Base-by-base conservation (phyloP, 371 early-diverging fungal species). In the Encephalitozoon intestinalis region DNA sequence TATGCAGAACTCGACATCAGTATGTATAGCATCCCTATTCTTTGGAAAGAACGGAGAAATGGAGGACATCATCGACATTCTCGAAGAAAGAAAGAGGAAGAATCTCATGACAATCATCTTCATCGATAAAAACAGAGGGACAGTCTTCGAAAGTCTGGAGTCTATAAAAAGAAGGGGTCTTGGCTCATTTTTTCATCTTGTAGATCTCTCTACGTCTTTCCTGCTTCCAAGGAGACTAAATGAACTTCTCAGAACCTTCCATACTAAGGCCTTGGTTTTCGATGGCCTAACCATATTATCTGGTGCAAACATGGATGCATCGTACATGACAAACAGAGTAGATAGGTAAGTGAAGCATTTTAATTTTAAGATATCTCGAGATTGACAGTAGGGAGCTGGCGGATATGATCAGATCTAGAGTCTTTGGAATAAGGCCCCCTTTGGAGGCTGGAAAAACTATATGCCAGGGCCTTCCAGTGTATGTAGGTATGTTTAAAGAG, bases 261-360 rank as follows among this genome's bases (percentile, higher is more conserved):
- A 81, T 66, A 37, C 52, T 28, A 81, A 81, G 69, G 25, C 71
- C 1, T 71, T 49, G 52, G 50, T 79, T 5, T 81, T 81, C 52
- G 79, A 81, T 67, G 67, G 75, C 50, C 7, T 46, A 12, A 49
- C 68, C 21, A 64, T 79, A 49, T 2, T 81, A 6, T 58, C 79
- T 12, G 81, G 81, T 12, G 81, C 81, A 26, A 81, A 81, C 67
- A 49, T 81, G 11, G 66, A 75, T 31, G 51, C 52, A 15, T 44
- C 40, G 26, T 81, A 81, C 51, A 78, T 78, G 63, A 39, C 8
- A 23, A 70, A 66, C 34, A 70, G 81, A 73, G n/a, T 72, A 30
- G 81, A 81, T 66, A 52, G 81, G 49, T 46, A 46, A 46, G 49
- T 46, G 58, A 58, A 58, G 58, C 11, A 26, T 58, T 58, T 46